Evolutionary conservation across 768 basidiomycete species (phyloP), one percentile per base, ranked within the genome.

Genomic region (Termitomyces sp.): DNA sequence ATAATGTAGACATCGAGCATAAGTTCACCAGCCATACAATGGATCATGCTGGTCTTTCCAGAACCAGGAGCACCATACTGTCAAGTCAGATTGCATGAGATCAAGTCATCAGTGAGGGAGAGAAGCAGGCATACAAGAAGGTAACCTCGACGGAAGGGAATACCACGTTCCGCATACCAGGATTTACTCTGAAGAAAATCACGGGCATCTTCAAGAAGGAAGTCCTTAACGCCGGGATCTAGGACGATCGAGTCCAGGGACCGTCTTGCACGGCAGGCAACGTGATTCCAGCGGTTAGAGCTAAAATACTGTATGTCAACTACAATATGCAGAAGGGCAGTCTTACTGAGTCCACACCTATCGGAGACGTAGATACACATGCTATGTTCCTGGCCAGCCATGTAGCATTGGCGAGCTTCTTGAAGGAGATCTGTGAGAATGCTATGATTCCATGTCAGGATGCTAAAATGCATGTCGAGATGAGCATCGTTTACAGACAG

Each of bases 41-140:
- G 85, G 43, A 89, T 88, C 55, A 89, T 72, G 30, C 81, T 84
- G 0, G 88, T 88, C 66, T 89, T 90, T 0, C 88, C 88, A 4
- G 86, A 82, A 12, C 88, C 88, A 3, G 88, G 88, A 5, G 80
- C 82, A 34, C 88, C 88, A 61, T 88, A 79, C 82, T 84, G 59
- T 3, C 34, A 33, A 57, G 42, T 18, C 30, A 26, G 18, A 49
- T 39, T 45, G 39, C 26, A 49, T 30, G 9, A 26, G 12, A 20
- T 39, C 24, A 33, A 27, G 27, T 32, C 8, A 30, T 32, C 22
- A 37, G 14, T 42, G 36, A 14, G 7, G 30, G 54, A 51, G 42
- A 44, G 40, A 45, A 36, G 30, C 47, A 27, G 27, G 59, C 68
- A 32, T 42, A 64, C 67, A 16, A 89, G 74, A 30, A 88, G 77